A percentile compares a stretch with the other conserved stretches of the same genome.
These are phyloP conservation scores for Suhomyces yuchorum DNA, from an alignment of 1,139 yeast species.

Conservation along the genomic window DNA sequence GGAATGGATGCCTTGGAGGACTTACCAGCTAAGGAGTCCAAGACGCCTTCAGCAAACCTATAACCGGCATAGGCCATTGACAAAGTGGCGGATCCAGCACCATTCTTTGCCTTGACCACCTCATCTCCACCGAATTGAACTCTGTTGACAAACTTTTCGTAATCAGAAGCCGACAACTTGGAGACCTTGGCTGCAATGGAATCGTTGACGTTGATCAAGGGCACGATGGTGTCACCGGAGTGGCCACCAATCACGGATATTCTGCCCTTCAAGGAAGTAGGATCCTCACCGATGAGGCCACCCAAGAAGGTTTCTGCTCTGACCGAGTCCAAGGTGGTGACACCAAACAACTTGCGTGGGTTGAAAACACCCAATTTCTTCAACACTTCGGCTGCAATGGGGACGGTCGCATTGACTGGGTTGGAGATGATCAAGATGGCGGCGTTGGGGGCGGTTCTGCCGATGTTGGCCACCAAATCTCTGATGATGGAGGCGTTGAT, in stretches of 20 bases:
- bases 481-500: constrained; percentile 71
- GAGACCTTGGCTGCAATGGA: constrained; percentile 32
- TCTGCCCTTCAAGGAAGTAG: constrained; percentile 46
- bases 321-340: constrained; percentile 70
- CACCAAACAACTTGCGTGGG: constrained; percentile 68
- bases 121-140: constrained; percentile 82
- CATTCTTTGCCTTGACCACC: constrained; percentile 75
- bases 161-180: constrained; percentile 32
- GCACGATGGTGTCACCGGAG: constrained; percentile 76
- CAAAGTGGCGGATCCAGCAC: constrained; percentile 76
- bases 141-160: constrained; percentile 53
- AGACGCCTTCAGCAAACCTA: constrained; percentile 58
- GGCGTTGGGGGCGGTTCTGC: constrained; percentile 61
- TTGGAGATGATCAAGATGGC: constrained; percentile 68
- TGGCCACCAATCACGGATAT: constrained; percentile 75
- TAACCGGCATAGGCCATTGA: constrained; percentile 81
- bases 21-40: constrained; percentile 44
- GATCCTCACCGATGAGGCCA: constrained; percentile 38
- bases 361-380: constrained; percentile 62
- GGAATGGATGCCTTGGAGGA: constrained; percentile 32
- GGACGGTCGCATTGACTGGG: constrained; percentile 76
- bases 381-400: constrained; percentile 73
- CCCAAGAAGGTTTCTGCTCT: constrained; percentile 69
- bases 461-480: constrained; percentile 59
- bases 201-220: constrained; percentile 42